phyloP scores from a whole-genome alignment of 2,329 filamentous ascomycete genomes.

The Pseudogymnoascus sp. region DNA sequence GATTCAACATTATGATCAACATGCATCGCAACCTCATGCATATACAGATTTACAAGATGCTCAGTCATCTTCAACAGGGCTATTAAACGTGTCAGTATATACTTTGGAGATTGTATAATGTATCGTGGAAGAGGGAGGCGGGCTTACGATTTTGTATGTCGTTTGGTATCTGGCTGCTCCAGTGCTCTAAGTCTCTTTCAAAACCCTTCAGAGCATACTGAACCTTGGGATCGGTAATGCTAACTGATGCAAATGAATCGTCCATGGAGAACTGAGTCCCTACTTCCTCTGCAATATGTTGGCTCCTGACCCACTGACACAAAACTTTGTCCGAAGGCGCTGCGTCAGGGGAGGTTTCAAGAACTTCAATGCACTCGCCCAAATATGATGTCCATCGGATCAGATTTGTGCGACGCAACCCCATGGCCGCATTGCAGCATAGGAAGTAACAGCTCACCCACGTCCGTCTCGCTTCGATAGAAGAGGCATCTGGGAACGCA shows the following conservation, averaged over 20 bases:
- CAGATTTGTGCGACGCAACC: conserved; percentile 36
- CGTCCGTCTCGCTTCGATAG: conserved; percentile 27
- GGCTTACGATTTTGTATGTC: conserved; percentile 27
- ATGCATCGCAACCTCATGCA: conserved; percentile 52
- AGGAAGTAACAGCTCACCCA: conserved; percentile 30
- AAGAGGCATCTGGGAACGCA: conserved; percentile 26
- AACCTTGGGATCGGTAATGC: conserved; percentile 46
- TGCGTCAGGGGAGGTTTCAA: conserved; percentile 34
- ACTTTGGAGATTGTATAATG: conserved; percentile 7
- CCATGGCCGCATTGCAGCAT: conserved; percentile 35
- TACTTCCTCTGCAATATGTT: conserved; percentile 47
- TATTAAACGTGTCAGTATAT: conserved; percentile 18
- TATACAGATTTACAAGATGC: conserved; percentile 45
- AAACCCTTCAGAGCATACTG: conserved; percentile 46
- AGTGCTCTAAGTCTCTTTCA: conserved; percentile 43
- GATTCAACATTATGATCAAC: conserved; percentile 47
- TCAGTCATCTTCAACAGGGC: conserved; percentile 43
- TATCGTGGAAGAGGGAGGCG: conserved; percentile 7
- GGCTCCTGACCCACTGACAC: conserved; percentile 35
- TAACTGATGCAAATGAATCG: conserved; percentile 32
- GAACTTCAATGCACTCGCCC: conserved; percentile 35
- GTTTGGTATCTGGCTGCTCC: conserved; percentile 35
- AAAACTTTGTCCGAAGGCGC: conserved; percentile 32
- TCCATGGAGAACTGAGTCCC: conserved; percentile 47
- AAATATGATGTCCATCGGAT: conserved; percentile 37